Base-by-base conservation (phyloP, 169 alveolate genomes). In the Cryptosporidium muris region DNA sequence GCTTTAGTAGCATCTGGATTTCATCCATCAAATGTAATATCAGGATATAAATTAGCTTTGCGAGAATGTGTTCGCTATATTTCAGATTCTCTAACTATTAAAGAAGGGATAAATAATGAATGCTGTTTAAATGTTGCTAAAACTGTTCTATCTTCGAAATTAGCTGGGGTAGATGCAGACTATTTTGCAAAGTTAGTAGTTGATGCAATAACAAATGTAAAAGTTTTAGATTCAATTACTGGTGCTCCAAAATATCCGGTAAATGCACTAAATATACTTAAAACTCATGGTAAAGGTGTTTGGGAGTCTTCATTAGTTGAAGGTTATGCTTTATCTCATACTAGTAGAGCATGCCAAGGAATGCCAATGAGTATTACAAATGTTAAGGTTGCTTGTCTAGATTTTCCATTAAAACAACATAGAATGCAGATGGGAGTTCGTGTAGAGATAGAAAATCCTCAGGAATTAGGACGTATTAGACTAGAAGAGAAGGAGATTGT, bases 1-100 rank as follows among this genome's bases (percentile, higher is more conserved):
- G 97, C 96, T 88, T 94, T 98, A 56, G 97, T 98, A 43, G 95
- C 94, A 81, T 92, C 94, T 89, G 98, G 98, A 74, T 96, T 97
- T 53, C 99, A 98, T 89, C 99, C 99, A 11, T 97, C 99, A 1
- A 93, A 97, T 51, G 95, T 98, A 80, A 97, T 98, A 65, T 81
- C 97, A 8, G 99, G 99, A 34, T 97, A 94, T 88, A 94, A 96
- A 89, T 66, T 92, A 49, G 99, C 99, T 58, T 89, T 96, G 63
- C 95, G 93, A 91, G 99, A 97, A 92, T 92, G 98, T 34, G 97
- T 97, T 53, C 93, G 94, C 65, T 97, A 94, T 88, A 96, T 98
- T 65, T 93, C 96, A 88, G 97, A 94, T 36, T 91, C 95, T 81
- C 89, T 97, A 80, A 89, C 97, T 48, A 90, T 93, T 54, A 90